These are phyloP conservation scores for Fusarium sp. DNA, from an alignment of 2,329 filamentous ascomycete genomes.

Conservation along the genomic window DNA sequence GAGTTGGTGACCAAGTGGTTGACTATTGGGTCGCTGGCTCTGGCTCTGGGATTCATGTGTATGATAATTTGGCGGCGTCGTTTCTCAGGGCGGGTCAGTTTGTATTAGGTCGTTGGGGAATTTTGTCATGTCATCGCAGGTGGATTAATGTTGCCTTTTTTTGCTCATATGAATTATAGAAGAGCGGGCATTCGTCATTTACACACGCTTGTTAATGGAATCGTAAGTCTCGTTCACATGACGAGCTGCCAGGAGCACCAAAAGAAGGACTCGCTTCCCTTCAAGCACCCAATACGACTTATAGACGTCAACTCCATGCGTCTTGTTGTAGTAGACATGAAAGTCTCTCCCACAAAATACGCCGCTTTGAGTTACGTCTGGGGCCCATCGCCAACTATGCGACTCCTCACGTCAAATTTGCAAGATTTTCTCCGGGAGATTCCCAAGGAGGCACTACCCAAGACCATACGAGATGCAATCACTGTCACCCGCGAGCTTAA, in stretches of 20 bases:
- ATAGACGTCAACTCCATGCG: background rate
- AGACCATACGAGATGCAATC: background rate
- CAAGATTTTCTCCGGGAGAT: rapidly evolving
- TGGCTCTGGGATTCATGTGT: background rate
- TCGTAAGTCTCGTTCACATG: no score
- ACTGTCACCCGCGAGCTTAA: background rate
- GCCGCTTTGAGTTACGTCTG: background rate
- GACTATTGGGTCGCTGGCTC: background rate
- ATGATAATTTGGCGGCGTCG: background rate
- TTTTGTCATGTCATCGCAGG: background rate
- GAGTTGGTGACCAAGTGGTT: background rate
- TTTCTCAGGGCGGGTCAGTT: background rate
- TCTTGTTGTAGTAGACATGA: background rate
- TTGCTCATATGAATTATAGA: background rate
- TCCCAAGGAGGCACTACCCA: background rate
- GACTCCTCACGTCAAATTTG: background rate
- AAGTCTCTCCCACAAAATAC: background rate
- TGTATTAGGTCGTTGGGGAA: background rate
- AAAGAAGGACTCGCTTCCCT: background rate
- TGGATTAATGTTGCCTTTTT: background rate
- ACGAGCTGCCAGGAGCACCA: background rate
- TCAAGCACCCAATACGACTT: background rate
- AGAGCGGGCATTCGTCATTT: background rate
- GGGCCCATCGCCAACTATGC: background rate
- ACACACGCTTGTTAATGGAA: no score